Conservation (phyloP, 495 filamentous ascomycete genomes). For the Bathelium albidoporum region DNA sequence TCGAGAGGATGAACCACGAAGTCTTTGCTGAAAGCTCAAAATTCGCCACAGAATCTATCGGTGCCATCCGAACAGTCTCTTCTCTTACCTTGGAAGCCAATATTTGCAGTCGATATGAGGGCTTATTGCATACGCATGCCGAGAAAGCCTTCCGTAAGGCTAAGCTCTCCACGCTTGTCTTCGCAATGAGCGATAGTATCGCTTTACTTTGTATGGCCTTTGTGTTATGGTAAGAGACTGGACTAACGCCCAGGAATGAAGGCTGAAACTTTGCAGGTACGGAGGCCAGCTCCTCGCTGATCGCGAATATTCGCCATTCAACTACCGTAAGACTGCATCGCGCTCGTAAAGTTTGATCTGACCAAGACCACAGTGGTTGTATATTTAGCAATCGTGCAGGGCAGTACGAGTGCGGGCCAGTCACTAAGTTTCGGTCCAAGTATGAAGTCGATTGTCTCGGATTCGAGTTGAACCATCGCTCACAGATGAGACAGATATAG, state of each 20-base stretch:
- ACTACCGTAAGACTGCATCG: too few species aligned
- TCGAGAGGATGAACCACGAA: conserved; percentile 22
- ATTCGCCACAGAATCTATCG: conserved; percentile 25
- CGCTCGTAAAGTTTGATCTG: too few species aligned
- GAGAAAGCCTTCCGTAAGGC: conserved; percentile 17
- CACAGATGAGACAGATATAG: too few species aligned
- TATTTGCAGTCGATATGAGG: conserved; percentile 20
- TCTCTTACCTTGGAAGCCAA: conserved; percentile 23
- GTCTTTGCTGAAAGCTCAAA: conserved; percentile 25
- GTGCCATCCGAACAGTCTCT: conserved; percentile 24
- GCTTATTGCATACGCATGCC: conserved; percentile 17
- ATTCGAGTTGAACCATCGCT: too few species aligned
- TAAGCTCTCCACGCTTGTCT: conserved; percentile 19
- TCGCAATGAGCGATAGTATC: conserved; percentile 23
- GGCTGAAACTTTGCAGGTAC: conserved; percentile 15
- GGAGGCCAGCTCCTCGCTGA: conserved; percentile 23
- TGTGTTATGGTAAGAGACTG: conserved; percentile 17
- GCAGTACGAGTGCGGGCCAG: background rate
- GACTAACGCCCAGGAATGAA: background rate
- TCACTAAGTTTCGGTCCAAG: background rate
- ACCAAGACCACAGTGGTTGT: too few species aligned
- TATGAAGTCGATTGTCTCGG: too few species aligned
- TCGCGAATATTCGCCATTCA: conserved; percentile 13
- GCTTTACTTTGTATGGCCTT: conserved; percentile 15
- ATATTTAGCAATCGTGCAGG: background rate